Evolutionary conservation across 805 yeast species (phyloP), one percentile per base, ranked within the genome.

Genomic region (Groenewaldozyma salmanticensis): DNA sequence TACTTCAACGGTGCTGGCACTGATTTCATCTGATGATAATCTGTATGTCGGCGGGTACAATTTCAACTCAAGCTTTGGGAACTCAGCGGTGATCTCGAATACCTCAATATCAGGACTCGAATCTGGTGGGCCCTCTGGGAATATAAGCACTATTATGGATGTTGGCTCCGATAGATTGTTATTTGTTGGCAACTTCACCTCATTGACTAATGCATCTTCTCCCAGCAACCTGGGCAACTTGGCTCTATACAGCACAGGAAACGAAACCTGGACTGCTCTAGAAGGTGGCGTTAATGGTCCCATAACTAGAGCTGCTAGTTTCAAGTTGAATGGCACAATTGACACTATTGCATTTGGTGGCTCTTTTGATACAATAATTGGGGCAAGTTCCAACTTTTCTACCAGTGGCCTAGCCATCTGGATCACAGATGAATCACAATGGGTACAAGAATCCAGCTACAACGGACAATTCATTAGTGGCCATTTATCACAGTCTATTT

Each of bases 21-120:
- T 60, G 3, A 54, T 54, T 3, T 33, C 55, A 2, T 48, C 57
- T 24, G 62, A 67, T 22, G 52, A 63, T 1, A 47, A 61, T 1
- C 46, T 76, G 11, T 60, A 61, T 24, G 50, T 79, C 39, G 72
- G 74, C 3, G 86, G 84, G 39, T 67, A 67, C 15, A 68, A 72
- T 44, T 52, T 58, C 2, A 58, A 37, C 21, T 16, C 16, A n/a
- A 21, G 40, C 9, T 27, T 20, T 9, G 44, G 46, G 19, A 42
- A 43, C 27, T 13, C 38, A 19, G 40, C 42, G n/a, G 24, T 42
- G 11, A 31, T 42, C 33, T n/a, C 31, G 22, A 16, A 45, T 38
- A 11, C 40, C 21, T n/a, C 42, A 4, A 19, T 45, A n/a, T n/a
- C 31, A 6, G 15, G 43, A 3, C 35, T 52, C 11, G 34, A 59